Evolutionary conservation across 805 yeast genomes (phyloP).

Genomic region (Suhomyces faveliae): DNA sequence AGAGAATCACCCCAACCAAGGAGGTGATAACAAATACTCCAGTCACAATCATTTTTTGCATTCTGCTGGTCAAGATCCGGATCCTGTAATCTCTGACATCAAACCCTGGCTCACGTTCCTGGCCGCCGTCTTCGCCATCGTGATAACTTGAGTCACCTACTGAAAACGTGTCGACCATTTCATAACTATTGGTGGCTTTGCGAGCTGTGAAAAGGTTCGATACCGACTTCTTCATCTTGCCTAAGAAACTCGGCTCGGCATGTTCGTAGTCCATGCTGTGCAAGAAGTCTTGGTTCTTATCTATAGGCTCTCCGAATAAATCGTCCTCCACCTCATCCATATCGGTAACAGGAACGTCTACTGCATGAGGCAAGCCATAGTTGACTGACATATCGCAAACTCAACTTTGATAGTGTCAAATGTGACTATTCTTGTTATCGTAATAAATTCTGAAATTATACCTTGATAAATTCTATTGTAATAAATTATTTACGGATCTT

Average conservation of each 20-base stretch:
- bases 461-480: too few relatives aligned
- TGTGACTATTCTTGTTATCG: too few relatives aligned
- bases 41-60: slow-evolving; percentile 1
- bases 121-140: slow-evolving; percentile 2
- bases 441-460: too few relatives aligned
- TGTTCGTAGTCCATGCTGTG: slow-evolving; percentile 26
- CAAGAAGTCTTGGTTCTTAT: slow-evolving; percentile 12
- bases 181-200: slow-evolving; percentile 7
- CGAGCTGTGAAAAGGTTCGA: background rate
- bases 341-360: slow-evolving; percentile 57
- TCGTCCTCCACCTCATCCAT: slow-evolving; percentile 48
- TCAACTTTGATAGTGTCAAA: too few relatives aligned
- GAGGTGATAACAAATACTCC: slow-evolving; percentile 6
- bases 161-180: slow-evolving; percentile 7
- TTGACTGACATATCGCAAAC: slow-evolving; percentile 7
- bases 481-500: too few relatives aligned
- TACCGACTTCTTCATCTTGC: background rate
- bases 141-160: background rate
- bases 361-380: slow-evolving; percentile 28
- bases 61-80: slow-evolving; percentile 16
- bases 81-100: slow-evolving; percentile 26
- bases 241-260: slow-evolving; percentile 1
- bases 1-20: background rate
- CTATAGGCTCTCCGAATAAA: slow-evolving; percentile 19
- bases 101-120: slow-evolving; percentile 3